A percentile compares a stretch with the other conserved stretches of the same genome.
Conservation (phyloP, 2,329 filamentous ascomycete genomes). For the Bertia moriformis region DNA sequence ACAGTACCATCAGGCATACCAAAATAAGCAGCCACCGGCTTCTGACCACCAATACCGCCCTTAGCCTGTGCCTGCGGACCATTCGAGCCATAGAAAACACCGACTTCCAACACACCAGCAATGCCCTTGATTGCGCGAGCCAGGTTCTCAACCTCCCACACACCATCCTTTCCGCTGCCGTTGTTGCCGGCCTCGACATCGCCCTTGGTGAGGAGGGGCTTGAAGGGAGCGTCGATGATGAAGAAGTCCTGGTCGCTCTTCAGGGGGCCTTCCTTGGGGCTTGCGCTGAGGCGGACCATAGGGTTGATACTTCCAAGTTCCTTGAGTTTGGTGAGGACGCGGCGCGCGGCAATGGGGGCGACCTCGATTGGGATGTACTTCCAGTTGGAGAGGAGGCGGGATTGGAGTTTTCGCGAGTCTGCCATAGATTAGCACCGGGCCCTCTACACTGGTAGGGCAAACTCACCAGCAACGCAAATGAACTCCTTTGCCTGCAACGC, state of each 20-base stretch:
- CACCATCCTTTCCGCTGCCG: slow-evolving; percentile 43
- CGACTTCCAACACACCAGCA: slow-evolving; percentile 79
- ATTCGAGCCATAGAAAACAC: slow-evolving; percentile 73
- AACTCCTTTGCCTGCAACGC: slow-evolving; percentile 73
- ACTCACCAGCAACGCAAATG: slow-evolving; percentile 67
- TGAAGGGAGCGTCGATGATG: slow-evolving; percentile 86
- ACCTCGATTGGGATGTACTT: slow-evolving; percentile 85
- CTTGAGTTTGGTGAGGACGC: slow-evolving; percentile 59
- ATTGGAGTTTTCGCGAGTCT: slow-evolving; percentile 83
- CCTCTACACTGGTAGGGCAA: slow-evolving; percentile 2
- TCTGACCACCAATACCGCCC: slow-evolving; percentile 59
- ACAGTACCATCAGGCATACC: slow-evolving; percentile 69
- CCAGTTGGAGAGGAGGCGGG: slow-evolving; percentile 63
- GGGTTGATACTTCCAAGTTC: slow-evolving; percentile 61
- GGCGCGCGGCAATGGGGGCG: slow-evolving; percentile 66
- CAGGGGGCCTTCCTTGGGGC: slow-evolving; percentile 69
- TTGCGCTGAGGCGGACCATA: slow-evolving; percentile 54
- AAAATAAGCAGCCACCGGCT: slow-evolving; percentile 88
- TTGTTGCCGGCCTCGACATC: slow-evolving; percentile 26
- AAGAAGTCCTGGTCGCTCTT: slow-evolving; percentile 77
- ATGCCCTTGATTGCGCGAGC: slow-evolving; percentile 65
- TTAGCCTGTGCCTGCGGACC: slow-evolving; percentile 52
- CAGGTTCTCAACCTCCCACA: slow-evolving; percentile 69
- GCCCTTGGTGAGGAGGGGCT: slow-evolving; percentile 50
- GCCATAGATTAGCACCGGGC: slow-evolving; percentile 5